phyloP scores from a whole-genome alignment of 2,329 filamentous ascomycete genomes.

The Trichoderma pleuroti region DNA sequence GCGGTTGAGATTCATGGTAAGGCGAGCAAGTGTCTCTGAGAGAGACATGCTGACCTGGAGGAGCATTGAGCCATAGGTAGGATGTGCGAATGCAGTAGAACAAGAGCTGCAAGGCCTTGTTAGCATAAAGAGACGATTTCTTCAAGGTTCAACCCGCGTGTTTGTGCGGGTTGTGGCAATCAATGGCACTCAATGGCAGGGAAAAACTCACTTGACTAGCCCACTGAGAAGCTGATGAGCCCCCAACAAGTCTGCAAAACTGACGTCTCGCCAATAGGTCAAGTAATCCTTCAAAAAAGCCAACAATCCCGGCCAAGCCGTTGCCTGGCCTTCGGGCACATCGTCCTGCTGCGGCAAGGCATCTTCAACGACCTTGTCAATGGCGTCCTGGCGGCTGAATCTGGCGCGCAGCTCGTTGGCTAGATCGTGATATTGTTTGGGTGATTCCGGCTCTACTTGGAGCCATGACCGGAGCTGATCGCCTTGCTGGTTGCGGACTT shows the following conservation, averaged over 20 bases:
- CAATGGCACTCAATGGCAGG: background rate
- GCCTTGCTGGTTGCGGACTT: constrained; percentile 61
- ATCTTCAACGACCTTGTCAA: constrained; percentile 62
- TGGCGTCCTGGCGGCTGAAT: constrained; percentile 48
- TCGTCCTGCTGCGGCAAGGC: constrained; percentile 63
- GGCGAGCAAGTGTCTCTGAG: constrained; percentile 72
- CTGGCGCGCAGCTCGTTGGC: constrained; percentile 60
- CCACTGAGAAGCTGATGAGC: constrained; percentile 72
- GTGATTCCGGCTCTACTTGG: constrained; percentile 68
- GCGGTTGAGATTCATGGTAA: constrained; percentile 81
- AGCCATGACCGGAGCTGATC: constrained; percentile 65
- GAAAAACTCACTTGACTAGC: constrained; percentile 63
- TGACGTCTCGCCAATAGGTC: constrained; percentile 73
- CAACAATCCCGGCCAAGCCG: constrained; percentile 72
- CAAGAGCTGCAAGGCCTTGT: constrained; percentile 60
- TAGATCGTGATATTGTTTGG: constrained; percentile 64
- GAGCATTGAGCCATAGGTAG: constrained; percentile 74
- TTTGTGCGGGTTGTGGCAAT: too few species aligned
- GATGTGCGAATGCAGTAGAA: constrained; percentile 75
- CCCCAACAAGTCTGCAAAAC: constrained; percentile 69
- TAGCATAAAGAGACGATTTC: background rate
- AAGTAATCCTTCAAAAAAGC: constrained; percentile 80
- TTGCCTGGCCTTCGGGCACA: constrained; percentile 59
- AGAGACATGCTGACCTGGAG: constrained; percentile 80
- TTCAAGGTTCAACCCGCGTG: background rate